Conservation (phyloP, 441 rosid genomes). For the Corymbia citriodora region DNA sequence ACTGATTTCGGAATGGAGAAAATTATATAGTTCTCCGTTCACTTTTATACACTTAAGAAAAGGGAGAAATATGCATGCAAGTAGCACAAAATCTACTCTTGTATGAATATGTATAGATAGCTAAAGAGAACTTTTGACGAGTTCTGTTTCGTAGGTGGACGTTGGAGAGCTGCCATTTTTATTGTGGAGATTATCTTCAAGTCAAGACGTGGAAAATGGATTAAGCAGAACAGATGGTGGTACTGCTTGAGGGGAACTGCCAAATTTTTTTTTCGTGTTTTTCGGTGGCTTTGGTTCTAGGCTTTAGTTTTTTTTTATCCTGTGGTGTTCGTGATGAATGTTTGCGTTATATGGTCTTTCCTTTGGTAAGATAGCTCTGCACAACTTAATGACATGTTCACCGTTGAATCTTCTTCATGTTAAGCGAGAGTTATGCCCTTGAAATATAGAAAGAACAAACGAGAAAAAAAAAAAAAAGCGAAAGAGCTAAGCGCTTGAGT, state of each 20-base stretch:
- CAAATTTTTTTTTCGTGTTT: no score
- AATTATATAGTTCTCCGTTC: background rate
- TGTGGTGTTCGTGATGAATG: background rate
- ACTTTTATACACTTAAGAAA: accelerated
- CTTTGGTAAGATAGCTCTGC: background rate
- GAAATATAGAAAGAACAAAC: no score
- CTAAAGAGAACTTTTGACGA: background rate
- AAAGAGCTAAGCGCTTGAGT: background rate
- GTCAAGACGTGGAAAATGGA: background rate
- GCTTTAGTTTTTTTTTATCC: background rate
- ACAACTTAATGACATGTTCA: background rate
- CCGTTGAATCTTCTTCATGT: background rate
- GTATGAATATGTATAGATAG: background rate
- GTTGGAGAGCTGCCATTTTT: accelerated
- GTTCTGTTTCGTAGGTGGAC: background rate
- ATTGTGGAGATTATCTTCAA: background rate
- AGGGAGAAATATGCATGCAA: background rate
- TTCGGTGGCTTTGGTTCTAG: background rate
- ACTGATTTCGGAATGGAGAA: background rate
- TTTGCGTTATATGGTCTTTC: background rate
- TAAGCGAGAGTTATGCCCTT: background rate
- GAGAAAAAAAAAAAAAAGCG: background rate
- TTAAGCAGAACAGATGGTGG: background rate
- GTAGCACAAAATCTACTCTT: background rate
- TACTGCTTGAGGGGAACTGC: background rate